Conservation (phyloP, 345 rosid genomes). For the Aquilaria yunnanensis region DNA sequence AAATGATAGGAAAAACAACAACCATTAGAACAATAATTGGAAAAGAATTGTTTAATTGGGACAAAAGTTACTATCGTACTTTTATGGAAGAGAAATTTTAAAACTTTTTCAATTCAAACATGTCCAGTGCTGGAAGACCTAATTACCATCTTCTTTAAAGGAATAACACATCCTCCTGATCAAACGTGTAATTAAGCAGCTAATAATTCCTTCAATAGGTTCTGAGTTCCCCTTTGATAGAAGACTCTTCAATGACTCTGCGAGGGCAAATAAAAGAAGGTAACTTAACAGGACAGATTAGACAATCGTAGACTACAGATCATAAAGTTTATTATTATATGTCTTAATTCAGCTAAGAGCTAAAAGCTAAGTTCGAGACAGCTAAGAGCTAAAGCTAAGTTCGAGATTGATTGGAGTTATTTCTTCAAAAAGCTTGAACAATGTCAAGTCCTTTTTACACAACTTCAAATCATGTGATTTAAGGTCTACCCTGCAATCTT, state of each 20-base stretch:
- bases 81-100: too few species aligned
- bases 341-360: too few species aligned
- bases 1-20: constrained; percentile 15
- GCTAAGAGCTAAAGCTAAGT: too few species aligned
- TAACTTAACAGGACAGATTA: not conserved
- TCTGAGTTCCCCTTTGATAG: constrained; percentile 40
- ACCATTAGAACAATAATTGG: constrained; percentile 8
- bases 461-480: too few species aligned
- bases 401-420: too few species aligned
- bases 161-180: constrained; percentile 61
- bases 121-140: not conserved
- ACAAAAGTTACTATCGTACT: too few species aligned
- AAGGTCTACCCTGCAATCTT: too few species aligned
- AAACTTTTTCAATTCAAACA: too few species aligned
- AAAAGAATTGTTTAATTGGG: not conserved
- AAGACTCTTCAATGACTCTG: constrained; percentile 60
- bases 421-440: too few species aligned
- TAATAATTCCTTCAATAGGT: constrained; percentile 48
- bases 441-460: too few species aligned
- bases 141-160: constrained; percentile 39
- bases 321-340: not conserved
- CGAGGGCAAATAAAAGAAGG: constrained; percentile 7
- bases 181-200: constrained; percentile 47
- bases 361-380: too few species aligned
- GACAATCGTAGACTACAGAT: constrained; percentile 3